Base-by-base conservation (phyloP, 2,329 filamentous ascomycete genomes). In the Akanthomyces uredinophilus region DNA sequence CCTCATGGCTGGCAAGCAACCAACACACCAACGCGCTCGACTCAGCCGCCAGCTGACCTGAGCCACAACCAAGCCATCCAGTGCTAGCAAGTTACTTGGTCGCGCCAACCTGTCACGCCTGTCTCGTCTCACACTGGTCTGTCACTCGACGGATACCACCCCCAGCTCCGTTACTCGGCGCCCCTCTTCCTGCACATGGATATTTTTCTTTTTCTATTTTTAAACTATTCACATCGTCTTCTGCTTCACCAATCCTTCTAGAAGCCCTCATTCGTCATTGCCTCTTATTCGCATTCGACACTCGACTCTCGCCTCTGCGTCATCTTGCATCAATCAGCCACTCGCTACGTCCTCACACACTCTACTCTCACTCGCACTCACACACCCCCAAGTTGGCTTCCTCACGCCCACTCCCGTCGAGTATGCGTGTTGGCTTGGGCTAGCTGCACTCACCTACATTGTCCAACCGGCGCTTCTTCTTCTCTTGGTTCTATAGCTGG, bases 341-440 rank as follows among this genome's bases (percentile, higher is more conserved):
- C n/a, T n/a, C n/a, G 8, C 29, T 0, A 35, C 54, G 20, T 20
- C 37, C 18, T 56, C 24, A n/a, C 44, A 27, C 27, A 22, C 29
- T 47, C 43, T n/a, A 20, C 24, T 7, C 20, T 37, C 43, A n/a
- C 29, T n/a, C n/a, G n/a, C 16, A 8, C 20, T 6, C 20, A 16
- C 46, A 32, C 24, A 51, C 50, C 29, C 37, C 49, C 37, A 52
- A 44, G 27, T 53, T 37, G 58, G 47, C 49, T 51, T 35, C 39
- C 24, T 44, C 32, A 41, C 29, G 24, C 53, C 37, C 41, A 20
- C 59, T 39, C 47, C 50, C 41, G 5, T 27, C 51, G 50, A 54
- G n/a, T 47, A 54, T 61, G 59, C 59, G 59, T 61, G 50, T 29
- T 54, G 59, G 59, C 16, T 43, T 61, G 41, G 59, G 59, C 43